Percentiles rank a stretch among this genome's conserved stretches.
Conservation (phyloP, 805 yeast genomes). For the Ogataea henricii region DNA sequence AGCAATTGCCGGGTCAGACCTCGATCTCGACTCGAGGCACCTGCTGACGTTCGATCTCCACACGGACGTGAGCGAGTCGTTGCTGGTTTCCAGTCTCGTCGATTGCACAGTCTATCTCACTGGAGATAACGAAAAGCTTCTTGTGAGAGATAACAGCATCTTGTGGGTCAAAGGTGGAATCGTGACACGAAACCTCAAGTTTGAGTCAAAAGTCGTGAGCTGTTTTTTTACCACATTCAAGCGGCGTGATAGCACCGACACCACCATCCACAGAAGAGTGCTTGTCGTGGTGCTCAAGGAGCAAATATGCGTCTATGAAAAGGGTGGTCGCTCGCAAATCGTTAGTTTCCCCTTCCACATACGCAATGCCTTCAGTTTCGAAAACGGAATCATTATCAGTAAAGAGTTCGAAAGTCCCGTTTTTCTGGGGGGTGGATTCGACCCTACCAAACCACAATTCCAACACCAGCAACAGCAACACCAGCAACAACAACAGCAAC, state of each 20-base stretch:
- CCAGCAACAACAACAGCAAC: background rate
- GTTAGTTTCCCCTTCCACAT: constrained; percentile 72
- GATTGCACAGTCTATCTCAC: constrained; percentile 24
- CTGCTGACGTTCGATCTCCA: constrained; percentile 23
- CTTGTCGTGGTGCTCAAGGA: constrained; percentile 64
- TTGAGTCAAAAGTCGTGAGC: constrained; percentile 51
- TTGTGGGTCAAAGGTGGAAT: constrained; percentile 52
- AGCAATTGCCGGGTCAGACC: constrained; percentile 15
- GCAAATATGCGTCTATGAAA: constrained; percentile 61
- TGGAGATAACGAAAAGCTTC: constrained; percentile 25
- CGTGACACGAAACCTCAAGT: constrained; percentile 49
- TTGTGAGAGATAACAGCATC: constrained; percentile 39
- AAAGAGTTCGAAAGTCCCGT: constrained; percentile 23
- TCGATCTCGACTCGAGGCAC: constrained; percentile 19
- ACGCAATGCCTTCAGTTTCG: constrained; percentile 60
- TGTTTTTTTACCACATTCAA: constrained; percentile 65
- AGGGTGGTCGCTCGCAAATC: constrained; percentile 58
- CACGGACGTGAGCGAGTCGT: constrained; percentile 21
- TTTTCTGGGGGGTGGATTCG: constrained; percentile 6
- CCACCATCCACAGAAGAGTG: constrained; percentile 33
- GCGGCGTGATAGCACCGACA: constrained; percentile 14
- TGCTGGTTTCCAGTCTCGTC: constrained; percentile 7
- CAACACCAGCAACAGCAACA: too few species aligned
- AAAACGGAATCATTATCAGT: constrained; percentile 58
- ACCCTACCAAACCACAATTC: constrained; percentile 2